Base-by-base conservation (phyloP, 2,329 filamentous ascomycete genomes). In the Gaeumannomyces sp. region DNA sequence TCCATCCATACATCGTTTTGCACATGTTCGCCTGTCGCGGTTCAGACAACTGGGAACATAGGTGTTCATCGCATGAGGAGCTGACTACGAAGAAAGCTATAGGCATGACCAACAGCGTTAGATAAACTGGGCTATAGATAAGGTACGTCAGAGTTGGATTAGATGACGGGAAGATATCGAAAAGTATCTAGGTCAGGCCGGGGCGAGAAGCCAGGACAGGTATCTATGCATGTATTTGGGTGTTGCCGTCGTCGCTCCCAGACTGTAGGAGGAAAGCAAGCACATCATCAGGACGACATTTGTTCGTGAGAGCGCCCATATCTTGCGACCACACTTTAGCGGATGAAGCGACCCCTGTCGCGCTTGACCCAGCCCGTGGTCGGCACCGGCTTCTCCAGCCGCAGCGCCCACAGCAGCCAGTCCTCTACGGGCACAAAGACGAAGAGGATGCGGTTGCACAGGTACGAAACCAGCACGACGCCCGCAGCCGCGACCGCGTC, bases 401-500 rank as follows among this genome's bases (percentile, higher is more conserved):
- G 79, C 68, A 88, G 76, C 10, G 80, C 75, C 81, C 82, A 87
- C 50, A 89, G 75, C 69, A 89, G 83, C 73, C 85, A 88, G 71
- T 91, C 87, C 72, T 90, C 87, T 10, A 90, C 64, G 0, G 83
- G 82, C 38, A 89, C 70, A 66, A 90, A 73, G 66, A 87, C 88
- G 66, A 89, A 72, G 64, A 90, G 70, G 19, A 78, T 72, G 22
- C 78, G 74, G 68, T 83, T 83, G 66, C 76, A 78, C 64, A 76
- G 68, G 83, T 86, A 90, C 0, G 85, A 85, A 13, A 88, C 68
- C 0, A 79, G 78, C 60, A 87, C 89, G 3, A 90, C 86, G 25
- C 83, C 69, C 0, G 83, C 81, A 0, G 88, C 87, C 1, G 86
- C 88, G 27, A 89, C 78, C 0, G 88, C 87, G 73, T 91, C 88